Conservation (phyloP, 116 monocot species). For the Phalaenopsis hybrid region DNA sequence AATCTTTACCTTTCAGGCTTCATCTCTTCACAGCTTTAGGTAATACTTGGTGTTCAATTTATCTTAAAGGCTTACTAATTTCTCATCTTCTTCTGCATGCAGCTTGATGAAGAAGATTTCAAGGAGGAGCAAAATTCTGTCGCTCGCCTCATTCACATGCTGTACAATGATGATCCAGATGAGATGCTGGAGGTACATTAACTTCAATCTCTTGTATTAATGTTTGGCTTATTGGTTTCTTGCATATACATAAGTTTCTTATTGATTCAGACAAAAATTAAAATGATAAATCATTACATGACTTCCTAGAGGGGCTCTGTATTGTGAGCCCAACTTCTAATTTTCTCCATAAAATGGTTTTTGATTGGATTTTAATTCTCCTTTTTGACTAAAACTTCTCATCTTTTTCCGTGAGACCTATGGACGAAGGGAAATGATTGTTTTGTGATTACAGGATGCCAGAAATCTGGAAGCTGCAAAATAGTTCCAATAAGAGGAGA, state of each 20-base stretch:
- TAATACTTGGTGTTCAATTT: neutral
- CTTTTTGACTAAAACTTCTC: too few species aligned
- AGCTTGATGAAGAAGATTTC: slow-evolving; percentile 99
- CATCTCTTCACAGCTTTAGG: neutral
- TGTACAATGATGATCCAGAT: slow-evolving; percentile 81
- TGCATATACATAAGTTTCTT: neutral
- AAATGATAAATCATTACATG: neutral
- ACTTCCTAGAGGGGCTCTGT: neutral
- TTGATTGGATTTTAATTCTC: too few species aligned
- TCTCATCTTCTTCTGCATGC: neutral
- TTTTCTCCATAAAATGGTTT: too few species aligned
- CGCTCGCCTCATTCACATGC: slow-evolving; percentile 95
- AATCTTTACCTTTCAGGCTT: neutral
- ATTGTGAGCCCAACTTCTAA: neutral
- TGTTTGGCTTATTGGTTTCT: neutral
- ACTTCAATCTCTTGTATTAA: neutral
- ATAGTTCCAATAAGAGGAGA: too few species aligned
- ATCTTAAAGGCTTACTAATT: neutral
- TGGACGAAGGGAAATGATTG: too few species aligned
- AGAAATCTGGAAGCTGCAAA: too few species aligned
- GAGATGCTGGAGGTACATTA: slow-evolving; percentile 87
- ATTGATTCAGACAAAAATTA: neutral
- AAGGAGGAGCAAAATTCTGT: slow-evolving; percentile 99
- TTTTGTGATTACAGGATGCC: too few species aligned
- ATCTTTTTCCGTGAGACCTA: too few species aligned